Base-by-base conservation (phyloP, 148 eudicot genomes). In the Chenopodium formosanum region DNA sequence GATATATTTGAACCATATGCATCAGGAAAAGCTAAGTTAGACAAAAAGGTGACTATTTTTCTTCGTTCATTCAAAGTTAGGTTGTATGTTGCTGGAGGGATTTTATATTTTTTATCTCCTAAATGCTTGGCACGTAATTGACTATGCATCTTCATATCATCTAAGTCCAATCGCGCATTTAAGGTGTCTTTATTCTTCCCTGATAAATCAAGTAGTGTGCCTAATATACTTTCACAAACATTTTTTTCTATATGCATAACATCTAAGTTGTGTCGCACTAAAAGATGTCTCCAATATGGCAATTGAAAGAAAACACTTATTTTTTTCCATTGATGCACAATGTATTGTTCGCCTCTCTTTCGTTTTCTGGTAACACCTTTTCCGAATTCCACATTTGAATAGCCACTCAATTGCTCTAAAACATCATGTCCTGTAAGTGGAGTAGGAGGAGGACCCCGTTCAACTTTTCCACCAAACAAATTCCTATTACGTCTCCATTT, bases 1-100 rank as follows among this genome's bases (percentile, higher is more conserved):
- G 83, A 23, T 8, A 87, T 80, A 44, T 84, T 87, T 22, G 86
- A 79, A 20, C 81, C 76, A 79, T 53, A 87, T 3, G 74, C 81
- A 79, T 86, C 81, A 3, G 81, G 80, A 46, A 72, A 69, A 3
- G 44, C 73, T 46, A 80, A 37, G 1, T n/a, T 40, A n/a, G 80
- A 66, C 7, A 85, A 40, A 20, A 70, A 79, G 2, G 65, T 29
- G 46, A 40, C 82, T 9, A 83, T 32, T 13, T 20, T 8, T 10
- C 70, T 48, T 65, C 52, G 40, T 32, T 84, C 78, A 12, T 3
- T 56, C 8, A 32, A 2, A 0, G 73, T 64, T 20, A 86, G 47
- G 11, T 34, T 70, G 19, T 63, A 81, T 14, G 53, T 52, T 70
- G 78, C 78, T 2, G 23, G 29, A 3, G 84, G 84, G 62, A 70